Percentiles rank a stretch among this genome's conserved stretches.
These are phyloP conservation scores for Xylariaceae sp. DNA, from an alignment of 2,329 filamentous ascomycete species.

Conservation along the genomic window DNA sequence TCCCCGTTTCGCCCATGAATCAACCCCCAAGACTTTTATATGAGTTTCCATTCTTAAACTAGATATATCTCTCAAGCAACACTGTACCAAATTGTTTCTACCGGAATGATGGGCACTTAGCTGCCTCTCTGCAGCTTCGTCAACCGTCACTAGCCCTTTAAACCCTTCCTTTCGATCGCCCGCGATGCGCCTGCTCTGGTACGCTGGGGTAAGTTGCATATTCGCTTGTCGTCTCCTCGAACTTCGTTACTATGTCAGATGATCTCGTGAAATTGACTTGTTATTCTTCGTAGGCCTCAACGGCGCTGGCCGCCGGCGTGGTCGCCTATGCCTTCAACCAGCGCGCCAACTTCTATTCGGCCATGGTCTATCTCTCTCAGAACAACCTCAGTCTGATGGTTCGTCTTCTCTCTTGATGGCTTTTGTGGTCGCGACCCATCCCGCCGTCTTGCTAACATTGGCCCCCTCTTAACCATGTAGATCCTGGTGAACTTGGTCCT, in stretches of 20 bases:
- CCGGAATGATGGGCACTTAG: constrained; percentile 36
- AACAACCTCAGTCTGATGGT: constrained; percentile 94
- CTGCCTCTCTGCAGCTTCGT: constrained; percentile 20
- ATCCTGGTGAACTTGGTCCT: constrained; percentile 89
- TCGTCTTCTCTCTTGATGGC: constrained; percentile 30
- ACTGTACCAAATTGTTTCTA: constrained; percentile 1
- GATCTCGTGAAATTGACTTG: constrained; percentile 14
- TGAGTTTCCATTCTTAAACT: neutral
- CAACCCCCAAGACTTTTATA: neutral
- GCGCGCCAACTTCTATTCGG: constrained; percentile 96
- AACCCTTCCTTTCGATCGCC: constrained; percentile 18
- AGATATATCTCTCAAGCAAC: neutral
- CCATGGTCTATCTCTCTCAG: constrained; percentile 92
- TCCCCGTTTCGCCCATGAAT: neutral
- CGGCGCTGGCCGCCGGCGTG: constrained; percentile 76
- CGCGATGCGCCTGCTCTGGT: constrained; percentile 56
- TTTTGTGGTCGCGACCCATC: neutral
- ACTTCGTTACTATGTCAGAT: neutral
- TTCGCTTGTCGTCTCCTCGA: constrained; percentile 3
- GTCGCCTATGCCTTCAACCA: constrained; percentile 89
- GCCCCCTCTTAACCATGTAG: constrained; percentile 38
- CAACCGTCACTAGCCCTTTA: constrained; percentile 7
- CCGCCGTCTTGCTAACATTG: constrained; percentile 11
- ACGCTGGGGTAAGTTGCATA: constrained; percentile 49
- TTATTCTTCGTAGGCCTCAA: constrained; percentile 49